These are phyloP conservation scores for Colletotrichum truncatum DNA, from an alignment of 2,329 filamentous ascomycete genomes.

Conservation along the genomic window DNA sequence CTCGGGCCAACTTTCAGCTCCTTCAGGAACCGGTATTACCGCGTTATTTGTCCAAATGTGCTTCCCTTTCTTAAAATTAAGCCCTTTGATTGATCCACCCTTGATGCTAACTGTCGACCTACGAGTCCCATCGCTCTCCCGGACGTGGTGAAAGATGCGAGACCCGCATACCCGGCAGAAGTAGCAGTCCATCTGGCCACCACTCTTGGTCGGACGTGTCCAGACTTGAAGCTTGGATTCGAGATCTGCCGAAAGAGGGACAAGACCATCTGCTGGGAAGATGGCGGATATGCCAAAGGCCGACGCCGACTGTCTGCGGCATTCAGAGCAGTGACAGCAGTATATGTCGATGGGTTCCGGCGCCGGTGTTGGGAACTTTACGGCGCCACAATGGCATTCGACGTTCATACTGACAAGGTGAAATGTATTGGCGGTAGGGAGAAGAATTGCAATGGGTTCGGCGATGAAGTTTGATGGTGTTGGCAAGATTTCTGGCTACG, in stretches of 20 bases:
- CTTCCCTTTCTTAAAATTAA: conserved; percentile 48
- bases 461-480: background rate
- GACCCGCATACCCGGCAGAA: conserved; percentile 53
- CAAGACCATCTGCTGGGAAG: conserved; percentile 49
- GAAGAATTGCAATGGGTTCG: background rate
- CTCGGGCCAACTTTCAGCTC: conserved; percentile 20
- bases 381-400: conserved; percentile 50
- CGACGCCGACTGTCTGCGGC: conserved; percentile 53
- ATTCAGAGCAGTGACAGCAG: conserved; percentile 57
- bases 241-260: conserved; percentile 47
- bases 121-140: conserved; percentile 46
- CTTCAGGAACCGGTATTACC: conserved; percentile 53
- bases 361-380: conserved; percentile 45
- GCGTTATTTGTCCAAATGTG: conserved; percentile 58
- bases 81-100: conserved; percentile 52
- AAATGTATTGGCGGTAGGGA: conserved; percentile 27
- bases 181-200: conserved; percentile 53
- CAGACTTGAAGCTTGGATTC: conserved; percentile 45
- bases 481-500: background rate
- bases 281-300: conserved; percentile 57
- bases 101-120: conserved; percentile 53
- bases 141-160: conserved; percentile 55
- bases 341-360: conserved; percentile 46
- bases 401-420: conserved; percentile 32
- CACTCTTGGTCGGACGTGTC: conserved; percentile 48